These are phyloP conservation scores for Detonula confervacea DNA, from an alignment of 352 stramenopile genomes.

Conservation along the genomic window DNA sequence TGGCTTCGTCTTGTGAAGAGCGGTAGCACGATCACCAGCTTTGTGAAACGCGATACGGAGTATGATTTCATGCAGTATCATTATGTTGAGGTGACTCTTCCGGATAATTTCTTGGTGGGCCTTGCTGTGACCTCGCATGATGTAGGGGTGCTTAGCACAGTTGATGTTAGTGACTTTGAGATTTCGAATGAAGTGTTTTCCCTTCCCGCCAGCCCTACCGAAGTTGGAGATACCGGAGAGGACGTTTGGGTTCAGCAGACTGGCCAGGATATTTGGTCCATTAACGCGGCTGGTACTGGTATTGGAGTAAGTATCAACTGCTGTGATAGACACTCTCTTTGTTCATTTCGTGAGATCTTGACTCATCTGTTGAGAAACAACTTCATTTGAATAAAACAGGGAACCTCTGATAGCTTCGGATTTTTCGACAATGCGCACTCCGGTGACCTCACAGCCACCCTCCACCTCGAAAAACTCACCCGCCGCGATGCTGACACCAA, in stretches of 20 bases:
- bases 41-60: conserved; percentile 18
- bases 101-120: conserved; percentile 15
- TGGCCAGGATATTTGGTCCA: conserved; percentile 5
- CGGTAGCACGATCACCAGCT: conserved; percentile 27
- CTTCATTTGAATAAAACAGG: too few species aligned
- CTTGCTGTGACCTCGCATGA: conserved; percentile 19
- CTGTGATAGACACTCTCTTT: background rate
- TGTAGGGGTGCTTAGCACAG: background rate
- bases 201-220: conserved; percentile 3
- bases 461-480: conserved; percentile 25
- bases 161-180: conserved; percentile 24
- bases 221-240: conserved; percentile 24
- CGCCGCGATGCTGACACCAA: conserved; percentile 18
- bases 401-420: conserved; percentile 30
- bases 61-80: conserved; percentile 16
- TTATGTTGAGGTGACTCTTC: conserved; percentile 2
- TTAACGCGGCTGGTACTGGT: conserved; percentile 11
- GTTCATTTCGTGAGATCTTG: background rate
- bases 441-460: conserved; percentile 19
- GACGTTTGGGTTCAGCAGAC: conserved; percentile 4
- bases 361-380: background rate
- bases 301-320: conserved; percentile 31
- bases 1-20: conserved; percentile 41
- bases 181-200: conserved; percentile 17
- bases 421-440: conserved; percentile 24